phyloP scores from a whole-genome alignment of 495 filamentous ascomycete species.

The Neurospora discreta region DNA sequence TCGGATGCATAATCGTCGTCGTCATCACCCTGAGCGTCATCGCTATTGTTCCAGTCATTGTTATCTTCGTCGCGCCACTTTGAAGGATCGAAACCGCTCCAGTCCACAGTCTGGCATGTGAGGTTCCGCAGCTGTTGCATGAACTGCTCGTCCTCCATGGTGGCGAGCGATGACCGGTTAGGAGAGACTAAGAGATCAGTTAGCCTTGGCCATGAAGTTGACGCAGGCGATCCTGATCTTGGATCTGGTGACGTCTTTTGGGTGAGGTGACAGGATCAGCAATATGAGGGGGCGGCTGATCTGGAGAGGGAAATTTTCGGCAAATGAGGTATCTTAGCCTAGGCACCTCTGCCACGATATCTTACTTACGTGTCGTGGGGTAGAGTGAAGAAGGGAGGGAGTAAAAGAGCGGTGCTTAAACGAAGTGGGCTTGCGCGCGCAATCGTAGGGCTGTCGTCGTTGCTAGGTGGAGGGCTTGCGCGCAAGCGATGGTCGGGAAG shows the following conservation, averaged over 20 bases:
- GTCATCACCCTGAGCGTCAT: not conserved
- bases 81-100: constrained; percentile 11
- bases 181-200: not conserved
- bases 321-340: not conserved
- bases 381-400: not conserved
- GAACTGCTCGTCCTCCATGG: constrained; percentile 5
- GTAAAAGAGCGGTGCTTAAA: not conserved
- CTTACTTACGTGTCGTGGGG: not conserved
- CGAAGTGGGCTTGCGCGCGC: not conserved
- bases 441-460: not conserved
- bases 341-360: not conserved
- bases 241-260: not conserved
- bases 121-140: constrained; percentile 4
- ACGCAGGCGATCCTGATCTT: not conserved
- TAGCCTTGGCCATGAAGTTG: not conserved
- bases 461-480: not conserved
- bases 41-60: not conserved
- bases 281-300: not conserved
- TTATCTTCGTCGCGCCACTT: constrained; percentile 1
- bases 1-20: constrained; percentile 5
- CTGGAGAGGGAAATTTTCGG: not conserved
- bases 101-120: constrained; percentile 3
- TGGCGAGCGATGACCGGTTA: not conserved
- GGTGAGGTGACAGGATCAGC: not conserved
- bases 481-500: not conserved